Base-by-base conservation (phyloP, 441 rosid species). In the Sinapis alba region DNA sequence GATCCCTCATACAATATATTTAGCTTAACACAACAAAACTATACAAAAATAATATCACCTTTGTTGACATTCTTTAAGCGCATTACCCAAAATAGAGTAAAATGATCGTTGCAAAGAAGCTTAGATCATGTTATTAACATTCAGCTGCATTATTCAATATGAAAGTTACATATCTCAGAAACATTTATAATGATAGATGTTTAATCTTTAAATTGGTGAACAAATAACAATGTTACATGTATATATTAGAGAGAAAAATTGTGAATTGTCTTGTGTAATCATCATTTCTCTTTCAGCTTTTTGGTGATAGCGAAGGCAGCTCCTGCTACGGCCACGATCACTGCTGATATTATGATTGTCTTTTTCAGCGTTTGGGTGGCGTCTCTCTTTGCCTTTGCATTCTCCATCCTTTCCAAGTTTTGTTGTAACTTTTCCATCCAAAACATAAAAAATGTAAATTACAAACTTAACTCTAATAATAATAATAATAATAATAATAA, bases 251-350 rank as follows among this genome's bases (percentile, higher is more conserved):
- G 19, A 51, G 15, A 8, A 24, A 65, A 64, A 12, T 5, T 71
- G 76, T 65, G 19, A 10, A 70, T 9, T 0, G 16, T 18, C 0
- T 18, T 45, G 26, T 45, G 51, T 64, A 23, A 51, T 58, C 58
- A 53, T 84, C 58, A 83, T 74, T 82, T 86, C 83, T 86, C 83
- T 83, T 72, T 86, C 74, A 86, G 12, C 74, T 89, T 89, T 70
- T 81, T 86, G 79, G 85, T 71, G 59, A 89, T 70, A 15, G 85
- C 89, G 30, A 89, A 74, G 32, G 80, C 86, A 0, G 85, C 88
- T 6, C 85, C 90, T 0, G 86, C 86, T 2, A 87, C 84, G 1
- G 89, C 94, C 8, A 76, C 87, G 16, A 85, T 68, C 43, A 82
- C 80, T 5, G 87, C 88, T 45, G 90, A 86, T 64, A 86, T 68